Conservation (phyloP, 1,284 basidiomycete genomes). For the Melanopsichium pennsylvanicum region DNA sequence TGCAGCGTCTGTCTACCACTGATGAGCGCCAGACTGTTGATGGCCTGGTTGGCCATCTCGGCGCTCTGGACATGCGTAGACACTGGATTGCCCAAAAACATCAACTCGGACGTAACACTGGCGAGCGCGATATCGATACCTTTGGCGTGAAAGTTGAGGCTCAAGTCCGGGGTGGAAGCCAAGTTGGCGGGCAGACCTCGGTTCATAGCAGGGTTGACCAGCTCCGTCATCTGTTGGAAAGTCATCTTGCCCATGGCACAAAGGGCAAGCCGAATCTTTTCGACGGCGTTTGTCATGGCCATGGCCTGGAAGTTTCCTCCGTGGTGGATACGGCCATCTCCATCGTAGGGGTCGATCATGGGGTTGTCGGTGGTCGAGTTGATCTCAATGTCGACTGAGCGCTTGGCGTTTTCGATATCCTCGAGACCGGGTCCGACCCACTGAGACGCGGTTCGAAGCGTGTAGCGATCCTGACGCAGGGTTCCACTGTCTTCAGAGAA, state of each 20-base stretch:
- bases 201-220: conserved; percentile 69
- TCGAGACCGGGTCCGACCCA: conserved; percentile 87
- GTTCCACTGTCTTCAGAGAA: conserved; percentile 76
- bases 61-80: conserved; percentile 77
- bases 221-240: conserved; percentile 83
- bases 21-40: conserved; percentile 56
- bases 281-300: conserved; percentile 85
- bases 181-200: conserved; percentile 51
- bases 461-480: conserved; percentile 79
- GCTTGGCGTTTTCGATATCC: conserved; percentile 75
- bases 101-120: conserved; percentile 72
- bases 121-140: conserved; percentile 79
- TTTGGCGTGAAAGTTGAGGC: conserved; percentile 79
- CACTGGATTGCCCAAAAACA: conserved; percentile 81
- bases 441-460: conserved; percentile 68
- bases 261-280: conserved; percentile 81
- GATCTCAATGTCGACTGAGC: conserved; percentile 77
- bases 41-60: conserved; percentile 57
- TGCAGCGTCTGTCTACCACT: conserved; percentile 51
- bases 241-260: conserved; percentile 83
- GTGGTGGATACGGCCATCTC: conserved; percentile 44
- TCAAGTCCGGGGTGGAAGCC: conserved; percentile 49
- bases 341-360: conserved; percentile 50
- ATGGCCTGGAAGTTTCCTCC: conserved; percentile 67
- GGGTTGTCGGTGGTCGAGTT: conserved; percentile 77